Evolutionary conservation across 2,329 filamentous ascomycete species (phyloP).

Genomic region (Pseudogymnoascus pannorum): DNA sequence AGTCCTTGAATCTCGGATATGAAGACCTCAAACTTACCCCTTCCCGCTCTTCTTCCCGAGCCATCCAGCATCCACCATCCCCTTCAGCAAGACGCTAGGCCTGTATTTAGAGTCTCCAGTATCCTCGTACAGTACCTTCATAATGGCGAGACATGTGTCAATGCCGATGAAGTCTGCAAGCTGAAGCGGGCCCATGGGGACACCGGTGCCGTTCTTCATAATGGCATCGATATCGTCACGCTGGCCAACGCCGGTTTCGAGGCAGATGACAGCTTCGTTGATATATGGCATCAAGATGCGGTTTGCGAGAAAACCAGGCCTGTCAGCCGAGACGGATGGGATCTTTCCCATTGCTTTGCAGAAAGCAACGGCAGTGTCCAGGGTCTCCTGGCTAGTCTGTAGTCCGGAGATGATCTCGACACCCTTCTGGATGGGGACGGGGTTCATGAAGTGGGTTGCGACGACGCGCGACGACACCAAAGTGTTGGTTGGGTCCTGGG

Average conservation of each 20-base stretch:
- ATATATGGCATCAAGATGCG: slow-evolving; percentile 98
- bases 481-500: slow-evolving; percentile 68
- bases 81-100: slow-evolving; percentile 75
- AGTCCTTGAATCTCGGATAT: background rate
- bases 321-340: slow-evolving; percentile 77
- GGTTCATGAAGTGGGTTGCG: slow-evolving; percentile 99
- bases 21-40: slow-evolving; percentile 39
- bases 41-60: slow-evolving; percentile 95
- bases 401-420: slow-evolving; percentile 95
- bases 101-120: slow-evolving; percentile 95
- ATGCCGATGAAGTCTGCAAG: slow-evolving; percentile 96
- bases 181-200: slow-evolving; percentile 93
- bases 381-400: slow-evolving; percentile 76
- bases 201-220: slow-evolving; percentile 99
- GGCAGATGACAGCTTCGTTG: slow-evolving; percentile 93
- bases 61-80: slow-evolving; percentile 99
- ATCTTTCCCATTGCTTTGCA: slow-evolving; percentile 92
- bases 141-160: slow-evolving; percentile 93
- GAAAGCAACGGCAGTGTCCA: slow-evolving; percentile 76
- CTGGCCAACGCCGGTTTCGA: slow-evolving; percentile 84
- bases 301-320: slow-evolving; percentile 92
- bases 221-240: slow-evolving; percentile 93
- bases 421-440: slow-evolving; percentile 91
- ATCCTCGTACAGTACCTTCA: slow-evolving; percentile 88
- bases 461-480: slow-evolving; percentile 81